Base-by-base conservation (phyloP, 139 green algal species). In the Haematococcus lacustris region DNA sequence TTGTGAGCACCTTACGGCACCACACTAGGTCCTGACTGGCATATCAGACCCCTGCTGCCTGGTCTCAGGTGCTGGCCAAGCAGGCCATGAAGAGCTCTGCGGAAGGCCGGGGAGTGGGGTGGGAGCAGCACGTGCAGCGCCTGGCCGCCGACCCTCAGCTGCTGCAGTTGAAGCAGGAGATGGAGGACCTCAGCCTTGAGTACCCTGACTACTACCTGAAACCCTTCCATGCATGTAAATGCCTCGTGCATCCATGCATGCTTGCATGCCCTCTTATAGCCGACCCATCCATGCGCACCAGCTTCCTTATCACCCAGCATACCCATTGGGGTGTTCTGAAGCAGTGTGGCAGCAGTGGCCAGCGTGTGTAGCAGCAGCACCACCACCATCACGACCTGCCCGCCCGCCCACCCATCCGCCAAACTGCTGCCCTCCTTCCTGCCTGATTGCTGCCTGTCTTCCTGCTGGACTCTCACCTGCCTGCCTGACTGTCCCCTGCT, bases 181-280 rank as follows among this genome's bases (percentile, higher is more conserved):
- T 91, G 21, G 83, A 90, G 73, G 47, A 88, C 40, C 62, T 68
- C 21, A 6, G 23, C 30, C 9, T 93, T 2, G 0, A 21, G 6
- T 94, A 93, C 78, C 89, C 89, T 0, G 51, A 53, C 50, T 94
- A 94, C 77, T 94, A 93, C 77, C 78, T 84, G 0, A 51, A 84
- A 69, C 83, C 87, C 32, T 95, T 95, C 82, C 90, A 95, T 74
- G 81, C 83, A 35, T 94, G 93, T 78, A 70, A 86, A 1, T 71
- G 39, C 40, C 13, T 9, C 21, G 5, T 5, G 23, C 5, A 33
- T 9, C n/a, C 40, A 39, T 7, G 3, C 13, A 63, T 28, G 17
- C 53, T 35, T 32, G 57, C n/a, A n/a, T n/a, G n/a, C n/a, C n/a
- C n/a, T n/a, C n/a, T n/a, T n/a, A n/a, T n/a, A n/a, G n/a, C n/a